phyloP scores from a whole-genome alignment of 164 flowering plant genomes.

The Nymphaea thermarum region DNA sequence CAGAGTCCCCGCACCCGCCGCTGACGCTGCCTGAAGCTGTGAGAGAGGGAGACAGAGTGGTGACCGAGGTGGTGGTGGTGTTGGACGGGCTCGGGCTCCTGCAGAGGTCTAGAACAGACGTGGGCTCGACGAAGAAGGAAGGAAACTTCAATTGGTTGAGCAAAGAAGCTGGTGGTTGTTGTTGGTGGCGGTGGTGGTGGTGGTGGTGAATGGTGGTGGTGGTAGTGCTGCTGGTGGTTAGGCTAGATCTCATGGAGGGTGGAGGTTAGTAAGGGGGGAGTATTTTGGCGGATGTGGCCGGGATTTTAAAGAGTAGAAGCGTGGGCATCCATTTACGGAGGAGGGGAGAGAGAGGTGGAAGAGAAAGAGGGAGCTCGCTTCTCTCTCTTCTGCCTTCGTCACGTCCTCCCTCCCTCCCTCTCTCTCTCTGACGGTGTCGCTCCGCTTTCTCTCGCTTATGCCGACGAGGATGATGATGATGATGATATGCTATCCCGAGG shows the following conservation, averaged over 20 bases:
- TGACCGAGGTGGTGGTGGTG: constrained; percentile 20
- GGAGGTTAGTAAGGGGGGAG: background rate
- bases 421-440: background rate
- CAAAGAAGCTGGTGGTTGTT: background rate
- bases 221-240: constrained; percentile 9
- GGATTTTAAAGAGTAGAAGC: background rate
- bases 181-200: constrained; percentile 16
- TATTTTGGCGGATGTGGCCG: constrained; percentile 2
- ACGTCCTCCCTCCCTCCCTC: background rate
- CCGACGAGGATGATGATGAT: constrained; percentile 1
- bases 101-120: constrained; percentile 74
- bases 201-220: constrained; percentile 1
- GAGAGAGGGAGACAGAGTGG: constrained; percentile 11
- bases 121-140: constrained; percentile 33
- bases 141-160: background rate
- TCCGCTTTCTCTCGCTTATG: background rate
- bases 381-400: background rate
- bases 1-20: background rate
- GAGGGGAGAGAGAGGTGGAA: background rate
- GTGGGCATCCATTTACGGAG: background rate
- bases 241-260: constrained; percentile 36
- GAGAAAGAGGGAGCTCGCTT: background rate
- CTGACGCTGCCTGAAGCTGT: background rate
- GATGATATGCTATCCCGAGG: background rate
- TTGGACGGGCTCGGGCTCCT: constrained; percentile 55